Percentiles rank a stretch among this genome's conserved stretches.
Conservation (phyloP, 164 flowering plant genomes). For the Umbilicus rupestris region DNA sequence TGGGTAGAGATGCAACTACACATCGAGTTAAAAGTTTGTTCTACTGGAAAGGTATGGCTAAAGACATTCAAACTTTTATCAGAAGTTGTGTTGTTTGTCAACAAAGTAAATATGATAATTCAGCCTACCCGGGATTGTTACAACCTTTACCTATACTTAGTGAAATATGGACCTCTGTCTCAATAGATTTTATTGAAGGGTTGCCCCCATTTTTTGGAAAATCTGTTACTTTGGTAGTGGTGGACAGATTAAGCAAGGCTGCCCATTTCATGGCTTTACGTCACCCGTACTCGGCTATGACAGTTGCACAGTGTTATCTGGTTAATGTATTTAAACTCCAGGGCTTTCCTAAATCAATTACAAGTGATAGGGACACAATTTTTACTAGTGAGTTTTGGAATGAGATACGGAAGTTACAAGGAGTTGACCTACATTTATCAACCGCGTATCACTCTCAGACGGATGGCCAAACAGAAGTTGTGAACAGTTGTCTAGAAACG, state of each 20-base stretch:
- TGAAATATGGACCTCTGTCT: no score
- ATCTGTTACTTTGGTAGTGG: no score
- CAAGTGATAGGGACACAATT: slow-evolving; percentile 1
- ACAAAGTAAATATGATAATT: neutral
- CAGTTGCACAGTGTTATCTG: neutral
- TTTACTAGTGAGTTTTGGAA: slow-evolving; percentile 7
- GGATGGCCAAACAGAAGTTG: slow-evolving; percentile 10
- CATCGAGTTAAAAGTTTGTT: neutral
- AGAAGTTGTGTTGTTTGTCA: neutral
- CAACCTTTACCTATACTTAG: neutral
- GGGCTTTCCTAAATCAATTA: neutral
- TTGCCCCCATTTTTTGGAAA: no score
- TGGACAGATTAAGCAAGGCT: no score
- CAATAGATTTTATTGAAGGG: no score
- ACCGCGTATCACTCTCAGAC: slow-evolving; percentile 10
- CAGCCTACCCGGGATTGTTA: neutral
- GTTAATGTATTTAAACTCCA: neutral
- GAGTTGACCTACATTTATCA: neutral
- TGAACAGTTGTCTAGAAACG: neutral
- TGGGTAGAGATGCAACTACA: neutral
- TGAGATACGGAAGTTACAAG: neutral
- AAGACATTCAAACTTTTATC: neutral
- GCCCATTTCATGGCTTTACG: slow-evolving; percentile 3
- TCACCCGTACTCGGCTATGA: neutral
- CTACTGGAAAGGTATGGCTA: neutral